Evolutionary conservation across 1,284 basidiomycete species (phyloP).

Genomic region (Pseudozyma thailandica): DNA sequence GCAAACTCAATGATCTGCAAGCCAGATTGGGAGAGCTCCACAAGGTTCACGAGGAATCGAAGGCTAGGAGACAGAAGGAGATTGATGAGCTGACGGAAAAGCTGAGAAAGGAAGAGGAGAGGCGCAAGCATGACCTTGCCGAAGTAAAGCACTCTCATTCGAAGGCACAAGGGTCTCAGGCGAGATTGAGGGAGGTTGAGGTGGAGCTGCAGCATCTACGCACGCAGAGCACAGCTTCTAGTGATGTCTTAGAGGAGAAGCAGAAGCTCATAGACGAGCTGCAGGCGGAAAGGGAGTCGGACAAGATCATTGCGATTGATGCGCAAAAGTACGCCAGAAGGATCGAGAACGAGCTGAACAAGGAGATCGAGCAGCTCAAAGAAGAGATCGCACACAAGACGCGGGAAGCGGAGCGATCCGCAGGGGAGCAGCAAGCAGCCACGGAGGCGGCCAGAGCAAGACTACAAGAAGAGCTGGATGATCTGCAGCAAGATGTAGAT

Average conservation of each 20-base stretch:
- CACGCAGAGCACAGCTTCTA: constrained; percentile 13
- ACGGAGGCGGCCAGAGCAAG: constrained; percentile 8
- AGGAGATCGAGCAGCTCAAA: constrained; percentile 27
- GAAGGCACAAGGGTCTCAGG: constrained; percentile 8
- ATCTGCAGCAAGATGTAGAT: constrained; percentile 17
- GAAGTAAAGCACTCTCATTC: constrained; percentile 13
- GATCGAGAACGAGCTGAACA: constrained; percentile 31
- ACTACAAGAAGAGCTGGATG: constrained; percentile 19
- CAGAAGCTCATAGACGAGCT: constrained; percentile 27
- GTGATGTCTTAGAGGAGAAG: constrained; percentile 18
- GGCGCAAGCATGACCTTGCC: constrained; percentile 18
- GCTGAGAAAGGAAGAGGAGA: constrained; percentile 24
- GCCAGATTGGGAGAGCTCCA: constrained; percentile 35
- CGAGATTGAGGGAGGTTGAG: constrained; percentile 5
- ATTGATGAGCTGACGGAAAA: constrained; percentile 32
- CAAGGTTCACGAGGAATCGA: constrained; percentile 45
- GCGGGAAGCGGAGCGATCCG: constrained; percentile 6
- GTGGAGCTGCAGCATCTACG: constrained; percentile 16
- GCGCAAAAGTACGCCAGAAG: constrained; percentile 38
- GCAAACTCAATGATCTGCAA: constrained; percentile 28
- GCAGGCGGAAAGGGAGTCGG: constrained; percentile 28
- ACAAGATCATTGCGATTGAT: constrained; percentile 40
- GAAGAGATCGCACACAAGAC: constrained; percentile 10
- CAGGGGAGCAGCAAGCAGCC: constrained; percentile 5
- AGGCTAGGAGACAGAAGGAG: constrained; percentile 39